Base-by-base conservation (phyloP, 805 yeast genomes). In the Kazachstania kunashirensis region DNA sequence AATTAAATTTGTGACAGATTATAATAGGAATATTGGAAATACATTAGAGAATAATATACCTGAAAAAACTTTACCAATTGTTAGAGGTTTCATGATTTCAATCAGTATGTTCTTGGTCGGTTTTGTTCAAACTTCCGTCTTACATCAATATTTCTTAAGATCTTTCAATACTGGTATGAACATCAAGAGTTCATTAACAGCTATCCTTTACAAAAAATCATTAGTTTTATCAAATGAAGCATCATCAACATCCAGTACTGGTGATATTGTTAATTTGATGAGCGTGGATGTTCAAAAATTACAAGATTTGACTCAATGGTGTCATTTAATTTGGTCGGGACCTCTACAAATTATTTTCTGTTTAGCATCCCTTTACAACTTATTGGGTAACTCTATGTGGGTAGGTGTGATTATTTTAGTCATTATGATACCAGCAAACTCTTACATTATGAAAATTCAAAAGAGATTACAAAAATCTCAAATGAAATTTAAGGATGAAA, bases 181-280 rank as follows among this genome's bases (percentile, higher is more conserved):
- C 48, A 71, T 81, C 36, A 81, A 75, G 53, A 73, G 86, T 20
- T 69, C 86, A 0, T 61, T 83, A 47, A 79, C 77, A 3, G 70
- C 86, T 1, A 63, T 75, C 13, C 70, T 83, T 35, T 83, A 83
- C 55, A 66, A 75, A 46, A 83, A 83, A 53, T 66, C 92, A 0
- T 56, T 83, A 44, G 73, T 68, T 11, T 62, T 83, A 41, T 80
- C 89, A 2, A 77, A 74, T 46, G 92, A 83, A 52, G 73, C 84
- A 9, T 75, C 76, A 41, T 76, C 74, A 53, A 61, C 73, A 49
- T 75, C 84, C 28, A 73, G 84, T 23, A 83, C 94, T 4, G 97
- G 97, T 53, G 96, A 86, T 56, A 83, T 89, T 46, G 96, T 88
- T 40, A 88, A 88, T 54, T 67, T 88, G 50, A 85, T 88, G 96